Evolutionary conservation across 441 rosid species (phyloP), one percentile per base, ranked within the genome.

Genomic region (Populus hybrid): DNA sequence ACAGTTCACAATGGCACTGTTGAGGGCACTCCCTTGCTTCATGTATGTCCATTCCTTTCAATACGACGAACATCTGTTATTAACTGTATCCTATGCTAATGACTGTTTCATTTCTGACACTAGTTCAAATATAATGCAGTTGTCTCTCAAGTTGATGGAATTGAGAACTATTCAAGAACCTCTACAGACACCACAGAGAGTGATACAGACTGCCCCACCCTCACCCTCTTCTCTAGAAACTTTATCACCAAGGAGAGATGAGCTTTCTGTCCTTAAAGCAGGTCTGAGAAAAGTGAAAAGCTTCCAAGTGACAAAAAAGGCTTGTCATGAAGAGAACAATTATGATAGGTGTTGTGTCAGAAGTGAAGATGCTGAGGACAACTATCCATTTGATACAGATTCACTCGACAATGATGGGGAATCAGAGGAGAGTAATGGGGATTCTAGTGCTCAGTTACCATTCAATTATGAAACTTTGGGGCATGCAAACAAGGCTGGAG

Each of bases 391-490:
- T 29, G 90, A 90, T 75, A 80, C 82, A 4, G 90, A 91, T 63
- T 90, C 93, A 26, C 86, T 84, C 20, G 89, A 87, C 14, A 89
- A 87, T 64, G 85, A 82, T 10, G 79, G 71, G 69, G 93, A 87
- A 74, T 80, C 79, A n/a, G 88, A 83, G 40, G 86, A 79, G 69
- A 77, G 33, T 53, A 85, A 87, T 77, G 85, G 83, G 67, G 88
- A 85, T 35, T 76, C 83, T 74, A 78, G 65, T 64, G 76, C 81
- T 80, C 74, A 81, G 72, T 80, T 84, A 67, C 85, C 91, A 56
- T 81, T 94, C 80, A 87, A 88, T 40, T 93, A 92, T 77, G 92
- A 90, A 77, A 79, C 97, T 67, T 71, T 94, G 74, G 92, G 93
- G 40, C 71, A 79, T 74, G 91, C 93, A 68, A 92, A 92, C 71